These are phyloP conservation scores for Geoglossum glabrum DNA, from an alignment of 495 filamentous ascomycete genomes.

Conservation along the genomic window DNA sequence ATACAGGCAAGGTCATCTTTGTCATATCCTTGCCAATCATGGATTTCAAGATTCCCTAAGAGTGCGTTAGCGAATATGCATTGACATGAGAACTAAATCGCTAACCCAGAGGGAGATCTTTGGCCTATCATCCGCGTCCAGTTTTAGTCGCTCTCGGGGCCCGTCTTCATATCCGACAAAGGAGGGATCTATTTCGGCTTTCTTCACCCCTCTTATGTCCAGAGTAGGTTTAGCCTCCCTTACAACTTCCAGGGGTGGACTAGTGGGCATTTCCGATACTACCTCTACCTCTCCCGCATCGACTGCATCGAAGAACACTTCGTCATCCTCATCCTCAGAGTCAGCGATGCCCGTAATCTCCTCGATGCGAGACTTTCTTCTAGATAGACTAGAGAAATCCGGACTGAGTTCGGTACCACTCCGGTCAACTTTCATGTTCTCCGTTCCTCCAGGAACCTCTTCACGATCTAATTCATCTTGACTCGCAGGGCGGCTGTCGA, in stretches of 20 bases:
- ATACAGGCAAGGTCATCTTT: constrained; percentile 95
- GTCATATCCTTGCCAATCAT: constrained; percentile 99
- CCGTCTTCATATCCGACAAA: constrained; percentile 86
- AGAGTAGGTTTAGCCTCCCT: constrained; percentile 21
- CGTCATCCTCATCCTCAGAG: constrained; percentile 64
- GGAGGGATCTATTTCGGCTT: constrained; percentile 44
- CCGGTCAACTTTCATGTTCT: constrained; percentile 7
- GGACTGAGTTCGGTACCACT: constrained; percentile 23
- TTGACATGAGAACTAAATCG: constrained; percentile 1
- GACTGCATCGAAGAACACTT: constrained; percentile 95
- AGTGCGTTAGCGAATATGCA: constrained; percentile 12
- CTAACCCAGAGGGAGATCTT: constrained; percentile 92
- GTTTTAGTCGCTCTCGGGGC: constrained; percentile 51
- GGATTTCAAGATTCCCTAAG: constrained; percentile 86
- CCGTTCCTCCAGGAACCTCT: constrained; percentile 7
- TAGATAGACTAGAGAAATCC: constrained; percentile 16
- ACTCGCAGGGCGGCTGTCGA: background rate
- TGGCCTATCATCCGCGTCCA: constrained; percentile 82
- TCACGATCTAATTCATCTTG: constrained; percentile 13
- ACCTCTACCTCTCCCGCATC: constrained; percentile 83
- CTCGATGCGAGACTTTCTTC: constrained; percentile 34
- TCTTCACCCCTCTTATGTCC: constrained; percentile 28
- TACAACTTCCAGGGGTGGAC: constrained; percentile 19
- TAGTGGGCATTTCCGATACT: constrained; percentile 31
- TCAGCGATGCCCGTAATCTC: constrained; percentile 49